phyloP scores from a whole-genome alignment of 2,329 filamentous ascomycete genomes.

The Sarocladium strictum region DNA sequence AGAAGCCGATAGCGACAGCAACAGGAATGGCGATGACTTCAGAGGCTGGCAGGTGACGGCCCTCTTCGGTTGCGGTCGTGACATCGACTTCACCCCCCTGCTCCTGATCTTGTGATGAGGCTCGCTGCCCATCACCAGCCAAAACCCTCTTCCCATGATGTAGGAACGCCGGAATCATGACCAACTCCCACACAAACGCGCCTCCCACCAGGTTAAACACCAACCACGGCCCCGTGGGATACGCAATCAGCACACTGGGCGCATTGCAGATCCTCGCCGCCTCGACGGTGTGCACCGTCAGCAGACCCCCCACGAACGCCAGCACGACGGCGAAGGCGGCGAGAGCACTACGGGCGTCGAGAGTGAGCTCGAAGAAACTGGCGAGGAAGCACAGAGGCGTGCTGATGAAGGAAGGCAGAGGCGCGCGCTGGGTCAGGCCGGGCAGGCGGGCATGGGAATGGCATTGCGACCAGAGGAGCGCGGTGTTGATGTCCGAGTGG shows the following conservation, averaged over 20 bases:
- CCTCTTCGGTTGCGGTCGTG: conserved; percentile 14
- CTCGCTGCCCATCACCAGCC: neutral
- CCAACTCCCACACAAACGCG: conserved; percentile 45
- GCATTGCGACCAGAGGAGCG: conserved; percentile 48
- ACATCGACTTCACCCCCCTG: conserved; percentile 14
- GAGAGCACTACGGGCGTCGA: conserved; percentile 32
- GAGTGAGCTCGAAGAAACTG: conserved; percentile 41
- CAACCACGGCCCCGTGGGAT: conserved; percentile 37
- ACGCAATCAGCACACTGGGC: conserved; percentile 28
- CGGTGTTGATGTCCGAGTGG: conserved; percentile 44
- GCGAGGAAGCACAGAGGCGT: conserved; percentile 43
- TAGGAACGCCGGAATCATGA: conserved; percentile 44
- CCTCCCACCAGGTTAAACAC: conserved; percentile 43
- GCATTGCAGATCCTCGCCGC: conserved; percentile 37
- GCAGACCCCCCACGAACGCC: conserved; percentile 38
- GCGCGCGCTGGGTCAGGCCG: conserved; percentile 30
- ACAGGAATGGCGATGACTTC: conserved; percentile 53
- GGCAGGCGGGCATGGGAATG: conserved; percentile 41
- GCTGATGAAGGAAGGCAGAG: conserved; percentile 31
- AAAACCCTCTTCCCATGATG: conserved; percentile 33
- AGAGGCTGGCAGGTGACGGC: conserved; percentile 35
- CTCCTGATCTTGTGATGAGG: conserved; percentile 5
- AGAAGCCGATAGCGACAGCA: conserved; percentile 40
- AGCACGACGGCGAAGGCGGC: conserved; percentile 37
- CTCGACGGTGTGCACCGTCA: conserved; percentile 45